Conservation (phyloP, 169 alveolate genomes). For the Eimeria acervulina region DNA sequence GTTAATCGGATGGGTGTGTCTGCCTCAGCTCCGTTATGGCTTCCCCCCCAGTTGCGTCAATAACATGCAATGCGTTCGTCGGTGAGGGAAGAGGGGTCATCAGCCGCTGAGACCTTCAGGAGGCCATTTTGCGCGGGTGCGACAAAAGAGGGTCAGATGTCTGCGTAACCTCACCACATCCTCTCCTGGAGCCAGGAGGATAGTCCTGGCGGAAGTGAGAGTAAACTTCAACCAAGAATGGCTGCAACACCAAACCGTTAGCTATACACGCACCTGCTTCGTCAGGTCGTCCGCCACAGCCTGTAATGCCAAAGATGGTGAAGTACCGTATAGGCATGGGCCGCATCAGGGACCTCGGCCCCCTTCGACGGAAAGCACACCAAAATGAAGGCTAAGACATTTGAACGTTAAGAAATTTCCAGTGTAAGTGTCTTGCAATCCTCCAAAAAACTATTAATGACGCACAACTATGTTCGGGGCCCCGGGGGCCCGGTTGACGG, state of each 20-base stretch:
- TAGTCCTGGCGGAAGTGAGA: neutral
- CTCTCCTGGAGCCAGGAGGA: neutral
- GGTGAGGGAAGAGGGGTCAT: neutral
- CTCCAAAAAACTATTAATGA: neutral
- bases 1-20: neutral
- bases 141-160: neutral
- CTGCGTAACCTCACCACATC: slow-evolving; percentile 1
- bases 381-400: neutral
- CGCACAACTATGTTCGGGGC: slow-evolving; percentile 29
- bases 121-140: slow-evolving; percentile 25
- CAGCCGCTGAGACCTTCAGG: neutral
- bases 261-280: neutral
- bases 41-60: neutral
- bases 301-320: neutral
- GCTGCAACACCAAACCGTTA: neutral
- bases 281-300: slow-evolving; percentile 7
- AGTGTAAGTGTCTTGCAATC: neutral
- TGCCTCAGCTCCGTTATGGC: neutral
- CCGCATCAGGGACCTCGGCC: slow-evolving; percentile 4
- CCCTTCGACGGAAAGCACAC: slow-evolving; percentile 10
- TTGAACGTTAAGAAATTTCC: neutral
- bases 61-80: neutral
- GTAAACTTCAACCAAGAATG: slow-evolving; percentile 10
- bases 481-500: slow-evolving; percentile 45
- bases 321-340: neutral